A percentile compares a stretch with the other conserved stretches of the same genome.
Evolutionary conservation across 768 basidiomycete species (phyloP).

Genomic region (Dictyophora rubrovolvata): DNA sequence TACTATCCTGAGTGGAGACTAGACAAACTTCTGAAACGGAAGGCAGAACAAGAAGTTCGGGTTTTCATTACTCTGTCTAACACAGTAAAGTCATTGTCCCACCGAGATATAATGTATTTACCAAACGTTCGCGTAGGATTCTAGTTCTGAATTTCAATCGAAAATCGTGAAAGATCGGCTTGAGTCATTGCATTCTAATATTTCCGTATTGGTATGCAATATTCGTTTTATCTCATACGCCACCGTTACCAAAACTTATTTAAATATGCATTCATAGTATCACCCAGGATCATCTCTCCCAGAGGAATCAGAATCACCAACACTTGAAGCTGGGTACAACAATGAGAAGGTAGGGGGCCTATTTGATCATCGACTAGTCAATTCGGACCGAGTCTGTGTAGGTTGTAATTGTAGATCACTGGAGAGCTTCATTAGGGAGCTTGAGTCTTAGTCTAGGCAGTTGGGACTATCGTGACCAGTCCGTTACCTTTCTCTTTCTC

Average conservation of each 20-base stretch:
- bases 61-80: slow-evolving; percentile 92
- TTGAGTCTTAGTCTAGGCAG: neutral
- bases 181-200: neutral
- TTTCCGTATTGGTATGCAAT: neutral
- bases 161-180: neutral
- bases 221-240: neutral
- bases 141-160: neutral
- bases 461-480: neutral
- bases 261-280: neutral
- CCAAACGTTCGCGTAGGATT: neutral
- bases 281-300: neutral
- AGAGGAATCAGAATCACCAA: neutral
- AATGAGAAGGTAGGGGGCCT: neutral
- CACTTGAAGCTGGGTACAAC: neutral
- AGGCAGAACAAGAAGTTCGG: slow-evolving; percentile 88
- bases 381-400: neutral
- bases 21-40: slow-evolving; percentile 73
- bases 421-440: neutral
- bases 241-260: neutral
- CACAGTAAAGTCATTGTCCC: slow-evolving; percentile 39
- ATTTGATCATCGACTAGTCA: neutral
- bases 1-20: slow-evolving; percentile 80
- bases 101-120: neutral
- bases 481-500: neutral
- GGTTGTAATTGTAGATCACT: neutral